Percentiles rank a stretch among this genome's conserved stretches.
These are phyloP conservation scores for Nitzschia sp. DNA, from an alignment of 108 stramenopile genomes.

Conservation along the genomic window DNA sequence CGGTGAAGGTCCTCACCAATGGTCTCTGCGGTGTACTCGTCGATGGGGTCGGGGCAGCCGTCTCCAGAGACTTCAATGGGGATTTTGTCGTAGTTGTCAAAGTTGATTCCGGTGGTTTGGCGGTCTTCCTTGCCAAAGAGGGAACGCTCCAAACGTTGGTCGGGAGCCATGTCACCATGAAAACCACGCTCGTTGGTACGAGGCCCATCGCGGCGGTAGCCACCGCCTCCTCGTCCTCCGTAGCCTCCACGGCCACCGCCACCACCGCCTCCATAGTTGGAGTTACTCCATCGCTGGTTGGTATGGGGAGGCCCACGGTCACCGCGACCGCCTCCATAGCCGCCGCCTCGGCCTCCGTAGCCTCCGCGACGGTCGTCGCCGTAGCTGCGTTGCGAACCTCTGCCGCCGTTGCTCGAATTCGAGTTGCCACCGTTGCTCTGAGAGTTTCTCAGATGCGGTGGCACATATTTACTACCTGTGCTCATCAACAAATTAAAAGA, in stretches of 20 bases:
- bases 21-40: constrained; percentile 77
- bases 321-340: constrained; percentile 28
- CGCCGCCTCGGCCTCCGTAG: constrained; percentile 39
- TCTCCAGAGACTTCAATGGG: constrained; percentile 92
- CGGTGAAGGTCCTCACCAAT: constrained; percentile 88
- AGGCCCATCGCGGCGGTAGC: constrained; percentile 26
- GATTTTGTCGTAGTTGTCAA: constrained; percentile 98
- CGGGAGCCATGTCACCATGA: constrained; percentile 80
- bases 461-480: constrained; percentile 86
- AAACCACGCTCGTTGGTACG: constrained; percentile 76
- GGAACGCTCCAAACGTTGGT: constrained; percentile 70
- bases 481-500: background rate
- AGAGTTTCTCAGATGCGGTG: constrained; percentile 95
- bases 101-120: constrained; percentile 99
- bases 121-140: constrained; percentile 76
- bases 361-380: constrained; percentile 39
- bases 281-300: constrained; percentile 51
- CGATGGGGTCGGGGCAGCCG: constrained; percentile 89
- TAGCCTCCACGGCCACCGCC: constrained; percentile 41
- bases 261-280: constrained; percentile 33
- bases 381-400: constrained; percentile 36
- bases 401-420: constrained; percentile 38
- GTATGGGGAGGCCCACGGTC: constrained; percentile 39
- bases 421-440: constrained; percentile 49
- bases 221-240: constrained; percentile 38